Evolutionary conservation across 495 filamentous ascomycete species (phyloP).

Genomic region (Clavariopsis aquatica): DNA sequence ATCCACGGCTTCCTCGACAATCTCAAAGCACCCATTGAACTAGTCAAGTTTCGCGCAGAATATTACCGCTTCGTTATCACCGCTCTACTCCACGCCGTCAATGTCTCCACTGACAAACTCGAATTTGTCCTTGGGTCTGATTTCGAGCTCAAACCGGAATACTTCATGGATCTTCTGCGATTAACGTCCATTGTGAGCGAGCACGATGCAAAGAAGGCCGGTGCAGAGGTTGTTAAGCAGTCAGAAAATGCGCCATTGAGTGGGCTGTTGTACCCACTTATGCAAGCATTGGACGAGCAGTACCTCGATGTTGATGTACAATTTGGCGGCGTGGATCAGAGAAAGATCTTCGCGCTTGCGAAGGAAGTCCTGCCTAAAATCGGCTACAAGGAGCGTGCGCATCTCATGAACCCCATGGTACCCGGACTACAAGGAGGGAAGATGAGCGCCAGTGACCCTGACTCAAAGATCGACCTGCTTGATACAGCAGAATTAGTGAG

Average conservation of each 20-base stretch:
- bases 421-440: slow-evolving; percentile 82
- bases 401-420: slow-evolving; percentile 90
- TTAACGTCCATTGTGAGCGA: slow-evolving; percentile 45
- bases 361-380: slow-evolving; percentile 73
- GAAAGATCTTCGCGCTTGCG: slow-evolving; percentile 84
- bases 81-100: slow-evolving; percentile 43
- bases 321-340: slow-evolving; percentile 76
- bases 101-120: slow-evolving; percentile 67
- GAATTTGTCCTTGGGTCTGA: slow-evolving; percentile 80
- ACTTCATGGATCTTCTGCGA: slow-evolving; percentile 73
- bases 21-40: slow-evolving; percentile 80
- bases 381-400: slow-evolving; percentile 73
- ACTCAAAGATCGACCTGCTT: slow-evolving; percentile 89
- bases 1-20: slow-evolving; percentile 80
- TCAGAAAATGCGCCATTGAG: slow-evolving; percentile 69
- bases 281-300: slow-evolving; percentile 91
- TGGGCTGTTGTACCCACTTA: slow-evolving; percentile 82
- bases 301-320: slow-evolving; percentile 83
- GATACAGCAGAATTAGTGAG: slow-evolving; percentile 69
- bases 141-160: slow-evolving; percentile 71
- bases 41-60: slow-evolving; percentile 63
- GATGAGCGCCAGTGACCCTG: slow-evolving; percentile 58
- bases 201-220: slow-evolving; percentile 78
- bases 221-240: slow-evolving; percentile 93
- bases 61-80: slow-evolving; percentile 48